Percentiles rank a stretch among this genome's conserved stretches.
Evolutionary conservation across 768 basidiomycete genomes (phyloP).

Genomic region (Trametes maxima): DNA sequence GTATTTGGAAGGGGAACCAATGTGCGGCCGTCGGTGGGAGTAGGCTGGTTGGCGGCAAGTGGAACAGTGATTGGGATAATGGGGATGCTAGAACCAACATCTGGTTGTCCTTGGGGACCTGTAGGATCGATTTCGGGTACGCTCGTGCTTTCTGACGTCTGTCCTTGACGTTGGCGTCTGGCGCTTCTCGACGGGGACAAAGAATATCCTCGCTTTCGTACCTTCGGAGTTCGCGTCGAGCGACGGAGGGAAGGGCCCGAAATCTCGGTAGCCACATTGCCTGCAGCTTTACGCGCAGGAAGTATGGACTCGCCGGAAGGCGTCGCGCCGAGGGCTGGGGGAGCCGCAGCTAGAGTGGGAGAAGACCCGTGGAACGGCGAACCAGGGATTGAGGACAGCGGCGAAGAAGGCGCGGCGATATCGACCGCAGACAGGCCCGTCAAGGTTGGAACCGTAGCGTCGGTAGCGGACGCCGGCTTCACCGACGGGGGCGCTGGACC

Average conservation of each 20-base stretch:
- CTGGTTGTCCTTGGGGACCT: no score
- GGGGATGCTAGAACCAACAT: no score
- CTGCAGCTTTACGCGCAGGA: not conserved
- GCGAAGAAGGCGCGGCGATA: not conserved
- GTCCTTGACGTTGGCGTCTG: not conserved
- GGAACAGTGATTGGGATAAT: no score
- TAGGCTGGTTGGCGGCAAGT: no score
- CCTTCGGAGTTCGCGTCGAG: slow-evolving; percentile 11
- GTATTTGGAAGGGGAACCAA: no score
- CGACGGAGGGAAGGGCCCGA: slow-evolving; percentile 3
- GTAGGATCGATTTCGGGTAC: no score
- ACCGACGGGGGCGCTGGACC: not conserved
- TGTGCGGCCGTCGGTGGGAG: no score
- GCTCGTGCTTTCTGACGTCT: not conserved
- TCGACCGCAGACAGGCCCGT: not conserved
- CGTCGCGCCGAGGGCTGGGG: not conserved
- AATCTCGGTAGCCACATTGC: not conserved
- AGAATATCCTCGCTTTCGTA: slow-evolving; percentile 9
- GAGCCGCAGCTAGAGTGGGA: not conserved
- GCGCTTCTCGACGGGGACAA: not conserved
- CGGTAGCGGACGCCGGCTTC: not conserved
- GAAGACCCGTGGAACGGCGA: not conserved
- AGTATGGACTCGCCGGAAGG: not conserved
- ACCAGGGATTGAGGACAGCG: not conserved
- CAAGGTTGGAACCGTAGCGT: not conserved